Conservation (phyloP, 371 early-diverging fungal genomes). For the Mucor indicus region DNA sequence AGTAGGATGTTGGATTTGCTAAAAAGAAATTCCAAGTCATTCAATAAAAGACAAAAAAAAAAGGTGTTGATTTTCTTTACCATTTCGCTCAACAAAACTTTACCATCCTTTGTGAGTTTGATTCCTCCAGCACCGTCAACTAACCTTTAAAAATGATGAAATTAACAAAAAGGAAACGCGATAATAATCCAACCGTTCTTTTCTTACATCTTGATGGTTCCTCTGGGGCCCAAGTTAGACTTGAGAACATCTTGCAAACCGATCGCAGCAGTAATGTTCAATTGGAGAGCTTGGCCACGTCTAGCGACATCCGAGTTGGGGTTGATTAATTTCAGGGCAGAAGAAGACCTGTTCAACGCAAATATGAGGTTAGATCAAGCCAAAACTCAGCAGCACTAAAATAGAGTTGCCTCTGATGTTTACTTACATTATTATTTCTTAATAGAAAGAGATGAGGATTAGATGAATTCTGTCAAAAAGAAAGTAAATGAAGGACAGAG, state of each 20-base stretch:
- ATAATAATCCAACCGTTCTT: not conserved
- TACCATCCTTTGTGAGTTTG: conserved; percentile 97
- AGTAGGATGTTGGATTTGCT: conserved; percentile 99
- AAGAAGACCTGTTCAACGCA: conserved; percentile 20
- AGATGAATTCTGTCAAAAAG: too few relatives aligned
- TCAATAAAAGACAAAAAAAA: not conserved
- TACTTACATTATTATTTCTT: conserved; percentile 1
- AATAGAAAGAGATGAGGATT: too few relatives aligned
- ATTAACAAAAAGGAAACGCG: not conserved
- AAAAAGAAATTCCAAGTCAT: not conserved
- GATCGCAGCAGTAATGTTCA: conserved; percentile 96
- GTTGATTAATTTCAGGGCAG: conserved; percentile 92
- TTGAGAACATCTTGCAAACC: conserved; percentile 95
- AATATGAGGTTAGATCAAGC: too few relatives aligned
- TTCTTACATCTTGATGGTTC: conserved; percentile 95
- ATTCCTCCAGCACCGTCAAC: conserved; percentile 95
- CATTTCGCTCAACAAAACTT: conserved; percentile 97
- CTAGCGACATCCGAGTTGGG: conserved; percentile 98
- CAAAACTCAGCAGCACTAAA: too few relatives aligned
- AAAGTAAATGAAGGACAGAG: too few relatives aligned
- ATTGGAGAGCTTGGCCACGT: conserved; percentile 96
- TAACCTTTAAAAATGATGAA: conserved; percentile 58
- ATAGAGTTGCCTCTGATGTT: too few relatives aligned
- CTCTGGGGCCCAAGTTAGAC: conserved; percentile 98
- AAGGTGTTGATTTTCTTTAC: conserved; percentile 41